Percentiles rank a stretch among this genome's conserved stretches.
Conservation (phyloP, 345 rosid genomes). For the Carallia brachiata region DNA sequence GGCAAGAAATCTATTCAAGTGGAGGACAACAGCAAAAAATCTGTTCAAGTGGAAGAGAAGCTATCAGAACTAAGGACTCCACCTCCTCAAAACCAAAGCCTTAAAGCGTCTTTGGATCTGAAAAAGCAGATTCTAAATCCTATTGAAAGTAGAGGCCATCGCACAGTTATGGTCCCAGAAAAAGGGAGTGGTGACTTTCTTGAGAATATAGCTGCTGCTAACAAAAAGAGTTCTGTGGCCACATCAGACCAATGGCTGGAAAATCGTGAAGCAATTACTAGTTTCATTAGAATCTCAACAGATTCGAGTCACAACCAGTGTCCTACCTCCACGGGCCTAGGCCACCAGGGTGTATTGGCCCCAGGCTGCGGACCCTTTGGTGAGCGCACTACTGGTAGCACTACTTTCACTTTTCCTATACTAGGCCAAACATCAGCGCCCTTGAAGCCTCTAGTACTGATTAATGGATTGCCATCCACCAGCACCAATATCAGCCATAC, state of each 20-base stretch:
- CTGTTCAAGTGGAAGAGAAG: conserved; percentile 66
- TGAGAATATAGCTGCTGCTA: neutral
- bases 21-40: conserved; percentile 45
- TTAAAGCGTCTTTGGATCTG: neutral
- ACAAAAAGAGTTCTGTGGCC: neutral
- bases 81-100: conserved; percentile 7
- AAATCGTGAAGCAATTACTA: conserved; percentile 11
- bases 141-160: neutral
- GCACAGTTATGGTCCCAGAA: neutral
- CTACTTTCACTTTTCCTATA: conserved; percentile 48
- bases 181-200: neutral
- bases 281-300: conserved; percentile 8
- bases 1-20: conserved; percentile 62
- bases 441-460: conserved; percentile 5
- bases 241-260: conserved; percentile 22
- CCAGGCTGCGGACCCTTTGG: conserved; percentile 17
- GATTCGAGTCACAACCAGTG: conserved; percentile 22
- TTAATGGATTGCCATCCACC: conserved; percentile 18
- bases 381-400: neutral
- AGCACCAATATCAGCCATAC: neutral
- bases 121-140: conserved; percentile 4
- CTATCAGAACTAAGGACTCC: conserved; percentile 33
- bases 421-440: conserved; percentile 28
- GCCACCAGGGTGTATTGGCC: conserved; percentile 23
- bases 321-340: conserved; percentile 9